Evolutionary conservation across 805 yeast genomes (phyloP), one percentile per base, ranked within the genome.

Genomic region (Starmerella riodocensis): DNA sequence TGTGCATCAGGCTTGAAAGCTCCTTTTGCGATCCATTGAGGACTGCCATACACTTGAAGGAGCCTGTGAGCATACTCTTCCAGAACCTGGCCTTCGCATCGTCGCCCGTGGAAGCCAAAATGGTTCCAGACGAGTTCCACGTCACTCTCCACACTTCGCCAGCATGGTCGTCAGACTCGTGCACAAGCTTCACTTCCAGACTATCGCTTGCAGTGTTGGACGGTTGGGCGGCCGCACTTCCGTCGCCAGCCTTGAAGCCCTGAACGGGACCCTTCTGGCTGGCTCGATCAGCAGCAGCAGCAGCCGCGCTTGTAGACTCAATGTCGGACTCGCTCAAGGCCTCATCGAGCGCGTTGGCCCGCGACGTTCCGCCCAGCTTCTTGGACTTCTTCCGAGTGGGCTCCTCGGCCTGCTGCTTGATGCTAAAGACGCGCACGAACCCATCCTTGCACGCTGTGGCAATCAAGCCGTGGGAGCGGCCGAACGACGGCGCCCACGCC

Each of bases 361-460:
- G 23, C 12, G 40, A 31, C 7, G 40, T 32, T 9, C 40, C 40
- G 22, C 39, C 39, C 5, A 34, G 23, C 24, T 19, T 32, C 35
- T n/a, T 24, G 4, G 36, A n/a, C 14, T n/a, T 13, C 12, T 33
- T 20, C 12, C 22, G 17, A 2, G 17, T 3, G 16, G 12, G 6
- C 14, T n/a, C 22, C 17, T 13, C 26, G 4, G n/a, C 11, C 6
- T 17, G 16, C 14, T n/a, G 25, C 12, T 34, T 33, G 19, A 85
- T 65, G 57, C 80, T 82, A 66, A 78, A 88, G 3, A 91, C 77
- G 38, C 97, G 71, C 9, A 91, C 85, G 53, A 67, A 74, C 1
- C 97, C 98, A 57, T 91, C 99, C 57, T 85, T 85, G 56, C 94
- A 85, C 4, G 93, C 97, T 0, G 97, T 88, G 1, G 99, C 97